phyloP scores from a whole-genome alignment of 2,329 filamentous ascomycete genomes.

The Colletotrichum sp. region DNA sequence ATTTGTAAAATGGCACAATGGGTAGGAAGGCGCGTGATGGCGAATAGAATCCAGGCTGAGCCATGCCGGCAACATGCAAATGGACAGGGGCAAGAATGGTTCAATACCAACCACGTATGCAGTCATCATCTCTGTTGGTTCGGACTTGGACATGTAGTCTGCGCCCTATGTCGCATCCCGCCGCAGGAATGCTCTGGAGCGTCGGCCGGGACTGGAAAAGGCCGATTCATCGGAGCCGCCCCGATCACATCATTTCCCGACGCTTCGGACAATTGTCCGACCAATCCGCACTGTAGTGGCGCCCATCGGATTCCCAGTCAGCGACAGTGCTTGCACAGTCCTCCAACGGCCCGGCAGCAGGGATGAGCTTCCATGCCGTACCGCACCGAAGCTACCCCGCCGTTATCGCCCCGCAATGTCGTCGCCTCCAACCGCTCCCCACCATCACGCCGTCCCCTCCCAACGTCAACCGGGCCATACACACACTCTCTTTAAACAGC shows the following conservation, averaged over 20 bases:
- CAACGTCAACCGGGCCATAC: not conserved
- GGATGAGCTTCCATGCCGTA: conserved; percentile 9
- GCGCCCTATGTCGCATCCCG: not conserved
- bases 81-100: not conserved
- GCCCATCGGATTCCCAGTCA: not conserved
- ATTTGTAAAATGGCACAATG: not conserved
- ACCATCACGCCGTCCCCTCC: not conserved
- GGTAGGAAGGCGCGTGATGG: not conserved
- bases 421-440: not conserved
- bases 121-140: not conserved
- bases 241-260: conserved; percentile 6
- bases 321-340: not conserved
- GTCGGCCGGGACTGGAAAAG: not conserved
- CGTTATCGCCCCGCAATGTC: conserved; percentile 6
- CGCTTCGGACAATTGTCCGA: conserved; percentile 7
- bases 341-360: not conserved
- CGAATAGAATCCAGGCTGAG: not conserved
- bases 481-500: not conserved
- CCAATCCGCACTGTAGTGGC: not conserved
- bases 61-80: not conserved
- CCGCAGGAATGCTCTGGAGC: not conserved
- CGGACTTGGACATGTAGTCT: not conserved
- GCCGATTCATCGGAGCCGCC: conserved; percentile 3
- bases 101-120: not conserved
- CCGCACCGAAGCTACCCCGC: conserved; percentile 15